phyloP scores from a whole-genome alignment of 148 eudicot genomes.

The Tetragonia tetragonoides region DNA sequence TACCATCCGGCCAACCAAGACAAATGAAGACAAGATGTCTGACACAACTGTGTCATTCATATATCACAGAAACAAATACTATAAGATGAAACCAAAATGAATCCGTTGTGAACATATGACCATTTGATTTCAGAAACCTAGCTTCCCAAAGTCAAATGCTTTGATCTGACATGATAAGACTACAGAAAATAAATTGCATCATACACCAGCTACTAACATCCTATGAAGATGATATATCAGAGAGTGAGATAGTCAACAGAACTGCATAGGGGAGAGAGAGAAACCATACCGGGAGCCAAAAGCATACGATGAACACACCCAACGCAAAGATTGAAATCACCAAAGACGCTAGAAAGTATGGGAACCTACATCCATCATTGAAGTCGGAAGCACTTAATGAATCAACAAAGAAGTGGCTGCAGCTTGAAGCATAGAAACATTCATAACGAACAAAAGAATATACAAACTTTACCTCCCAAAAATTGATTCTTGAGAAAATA shows the following conservation, averaged over 20 bases:
- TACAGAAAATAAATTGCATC: too few relatives aligned
- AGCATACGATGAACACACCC: constrained; percentile 25
- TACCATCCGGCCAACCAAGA: not conserved
- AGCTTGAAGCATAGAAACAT: not conserved
- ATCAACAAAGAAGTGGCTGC: not conserved
- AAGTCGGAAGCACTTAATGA: not conserved
- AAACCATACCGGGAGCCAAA: constrained; percentile 48
- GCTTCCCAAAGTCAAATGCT: not conserved
- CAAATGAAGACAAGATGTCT: too few relatives aligned
- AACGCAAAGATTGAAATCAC: constrained; percentile 38
- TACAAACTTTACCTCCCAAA: constrained; percentile 39
- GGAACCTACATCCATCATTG: constrained; percentile 33
- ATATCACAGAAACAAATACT: not conserved
- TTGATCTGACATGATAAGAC: too few relatives aligned
- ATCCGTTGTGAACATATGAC: not conserved
- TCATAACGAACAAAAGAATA: not conserved
- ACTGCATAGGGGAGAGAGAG: not conserved
- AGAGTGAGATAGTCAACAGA: not conserved
- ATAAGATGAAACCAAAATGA: not conserved
- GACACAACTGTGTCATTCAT: too few relatives aligned
- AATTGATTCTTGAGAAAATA: constrained; percentile 39
- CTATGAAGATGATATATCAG: not conserved
- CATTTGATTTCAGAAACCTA: not conserved
- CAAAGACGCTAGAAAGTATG: constrained; percentile 48
- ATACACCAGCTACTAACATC: too few relatives aligned